Percentiles rank a stretch among this genome's conserved stretches.
Conservation (phyloP, 768 basidiomycete genomes). For the Boletellus sp. region DNA sequence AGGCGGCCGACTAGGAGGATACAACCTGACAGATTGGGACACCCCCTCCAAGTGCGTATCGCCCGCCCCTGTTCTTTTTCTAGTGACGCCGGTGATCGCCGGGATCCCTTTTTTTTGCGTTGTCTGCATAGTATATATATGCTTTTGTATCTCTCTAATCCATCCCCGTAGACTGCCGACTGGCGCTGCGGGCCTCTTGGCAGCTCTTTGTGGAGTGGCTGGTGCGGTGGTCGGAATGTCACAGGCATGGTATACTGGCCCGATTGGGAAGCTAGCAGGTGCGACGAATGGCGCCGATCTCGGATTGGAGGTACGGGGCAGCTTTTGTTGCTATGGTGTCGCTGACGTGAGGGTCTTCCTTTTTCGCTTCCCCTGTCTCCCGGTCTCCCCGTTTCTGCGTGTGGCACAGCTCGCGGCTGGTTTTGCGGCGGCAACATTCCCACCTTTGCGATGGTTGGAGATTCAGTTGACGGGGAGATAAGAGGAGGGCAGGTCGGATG, state of each 20-base stretch:
- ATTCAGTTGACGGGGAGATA: constrained; percentile 40
- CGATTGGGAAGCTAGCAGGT: constrained; percentile 42
- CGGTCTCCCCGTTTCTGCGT: too few relatives aligned
- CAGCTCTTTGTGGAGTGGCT: constrained; percentile 43
- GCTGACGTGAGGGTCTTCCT: neutral
- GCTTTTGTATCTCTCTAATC: too few relatives aligned
- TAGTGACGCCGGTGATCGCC: too few relatives aligned
- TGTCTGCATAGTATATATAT: too few relatives aligned
- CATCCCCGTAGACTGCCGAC: constrained; percentile 37
- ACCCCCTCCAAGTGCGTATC: constrained; percentile 32
- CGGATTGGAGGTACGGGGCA: constrained; percentile 46
- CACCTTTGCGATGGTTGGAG: constrained; percentile 47
- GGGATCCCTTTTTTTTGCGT: too few relatives aligned
- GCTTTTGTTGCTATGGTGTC: neutral
- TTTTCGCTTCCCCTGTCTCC: neutral
- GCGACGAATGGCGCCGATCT: constrained; percentile 45
- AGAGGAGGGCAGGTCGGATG: too few relatives aligned
- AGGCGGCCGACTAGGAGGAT: constrained; percentile 45
- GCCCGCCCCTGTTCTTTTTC: neutral
- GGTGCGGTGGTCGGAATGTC: constrained; percentile 55
- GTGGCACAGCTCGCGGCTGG: constrained; percentile 37
- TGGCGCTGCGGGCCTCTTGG: constrained; percentile 46
- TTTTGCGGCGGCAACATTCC: constrained; percentile 46
- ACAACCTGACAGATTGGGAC: constrained; percentile 50
- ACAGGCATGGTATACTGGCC: constrained; percentile 51